Conservation (phyloP, 208 protist species). For the Acanthamoeba healyi region DNA sequence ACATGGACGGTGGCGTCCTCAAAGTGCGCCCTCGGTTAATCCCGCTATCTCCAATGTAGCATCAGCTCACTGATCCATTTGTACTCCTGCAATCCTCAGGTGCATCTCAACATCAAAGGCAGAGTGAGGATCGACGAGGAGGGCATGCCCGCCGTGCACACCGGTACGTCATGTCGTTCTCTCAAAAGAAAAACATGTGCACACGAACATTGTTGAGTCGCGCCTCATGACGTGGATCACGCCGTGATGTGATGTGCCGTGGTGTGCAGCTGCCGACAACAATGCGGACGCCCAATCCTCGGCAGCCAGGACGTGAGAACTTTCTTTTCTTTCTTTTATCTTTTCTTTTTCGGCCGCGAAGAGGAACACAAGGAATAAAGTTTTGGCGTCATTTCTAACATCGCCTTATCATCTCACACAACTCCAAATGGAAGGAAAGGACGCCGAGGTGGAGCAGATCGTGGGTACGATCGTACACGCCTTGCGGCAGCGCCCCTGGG, state of each 20-base stretch:
- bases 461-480: not conserved
- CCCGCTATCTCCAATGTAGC: too few species aligned
- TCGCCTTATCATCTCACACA: not conserved
- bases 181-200: too few species aligned
- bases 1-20: slow-evolving; percentile 34
- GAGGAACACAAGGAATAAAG: not conserved
- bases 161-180: too few species aligned
- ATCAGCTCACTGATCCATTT: not conserved
- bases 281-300: too few species aligned
- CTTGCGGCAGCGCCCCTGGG: too few species aligned
- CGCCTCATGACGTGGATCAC: too few species aligned
- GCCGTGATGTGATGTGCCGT: too few species aligned
- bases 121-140: slow-evolving; percentile 5
- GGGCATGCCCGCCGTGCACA: not conserved
- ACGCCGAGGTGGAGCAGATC: not conserved
- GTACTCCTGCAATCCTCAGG: not conserved
- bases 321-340: too few species aligned
- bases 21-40: not conserved
- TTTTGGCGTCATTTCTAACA: not conserved
- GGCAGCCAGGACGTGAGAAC: too few species aligned
- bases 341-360: too few species aligned
- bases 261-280: too few species aligned
- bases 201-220: too few species aligned
- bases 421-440: not conserved
- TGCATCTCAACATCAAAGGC: slow-evolving; percentile 3